A percentile compares a stretch with the other conserved stretches of the same genome.
Evolutionary conservation across 1,284 basidiomycete genomes (phyloP).

Genomic region (Heliocybe sulcata): DNA sequence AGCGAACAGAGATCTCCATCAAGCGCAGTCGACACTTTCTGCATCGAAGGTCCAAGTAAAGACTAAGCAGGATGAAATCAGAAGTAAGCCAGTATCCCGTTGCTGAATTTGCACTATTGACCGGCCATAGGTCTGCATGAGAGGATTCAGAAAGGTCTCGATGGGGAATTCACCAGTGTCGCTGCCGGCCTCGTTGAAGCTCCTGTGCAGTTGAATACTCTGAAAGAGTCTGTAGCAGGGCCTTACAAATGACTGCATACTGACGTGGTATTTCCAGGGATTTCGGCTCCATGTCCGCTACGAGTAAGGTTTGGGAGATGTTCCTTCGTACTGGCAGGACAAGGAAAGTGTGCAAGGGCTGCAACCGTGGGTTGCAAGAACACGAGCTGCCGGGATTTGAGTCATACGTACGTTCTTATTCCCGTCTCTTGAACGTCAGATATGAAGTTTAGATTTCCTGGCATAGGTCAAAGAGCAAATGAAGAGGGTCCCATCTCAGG

Average conservation of each 20-base stretch:
- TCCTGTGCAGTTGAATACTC: slow-evolving; percentile 40
- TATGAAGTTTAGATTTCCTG: slow-evolving; percentile 1
- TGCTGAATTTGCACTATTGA: slow-evolving; percentile 1
- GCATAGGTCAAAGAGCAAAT: slow-evolving; percentile 49
- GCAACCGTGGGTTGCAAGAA: slow-evolving; percentile 63
- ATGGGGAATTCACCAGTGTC: slow-evolving; percentile 28
- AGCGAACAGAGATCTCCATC: slow-evolving; percentile 51
- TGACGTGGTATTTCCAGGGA: slow-evolving; percentile 12
- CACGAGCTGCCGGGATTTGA: slow-evolving; percentile 61
- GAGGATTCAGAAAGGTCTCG: slow-evolving; percentile 39
- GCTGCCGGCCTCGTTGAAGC: slow-evolving; percentile 55
- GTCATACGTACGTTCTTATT: slow-evolving; percentile 44
- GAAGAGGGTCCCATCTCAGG: slow-evolving; percentile 36
- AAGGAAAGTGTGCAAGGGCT: slow-evolving; percentile 70
- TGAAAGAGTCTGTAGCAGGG: slow-evolving; percentile 42
- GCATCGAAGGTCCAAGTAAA: slow-evolving; percentile 55
- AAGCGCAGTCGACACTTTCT: slow-evolving; percentile 53
- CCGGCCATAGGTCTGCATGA: slow-evolving; percentile 44
- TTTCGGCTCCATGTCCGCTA: slow-evolving; percentile 26
- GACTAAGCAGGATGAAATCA: slow-evolving; percentile 56
- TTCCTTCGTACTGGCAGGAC: slow-evolving; percentile 57
- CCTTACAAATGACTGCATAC: slow-evolving; percentile 2
- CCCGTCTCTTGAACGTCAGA: neutral
- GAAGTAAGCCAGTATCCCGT: slow-evolving; percentile 32
- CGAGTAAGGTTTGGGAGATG: slow-evolving; percentile 52